Evolutionary conservation across 2,329 filamentous ascomycete species (phyloP), one percentile per base, ranked within the genome.

Genomic region (Verticillium tricorpus): DNA sequence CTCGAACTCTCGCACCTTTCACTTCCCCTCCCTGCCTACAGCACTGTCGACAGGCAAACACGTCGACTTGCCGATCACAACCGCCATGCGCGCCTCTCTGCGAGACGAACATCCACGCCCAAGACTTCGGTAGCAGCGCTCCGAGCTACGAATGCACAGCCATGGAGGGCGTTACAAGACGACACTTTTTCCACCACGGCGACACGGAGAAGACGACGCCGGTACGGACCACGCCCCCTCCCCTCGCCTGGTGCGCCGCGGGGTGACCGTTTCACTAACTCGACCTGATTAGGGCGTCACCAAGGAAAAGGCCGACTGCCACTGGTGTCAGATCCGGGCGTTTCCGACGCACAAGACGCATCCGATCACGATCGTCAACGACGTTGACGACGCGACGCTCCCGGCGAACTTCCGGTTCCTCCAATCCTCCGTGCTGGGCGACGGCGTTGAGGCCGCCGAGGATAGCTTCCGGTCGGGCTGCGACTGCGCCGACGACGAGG

Each of bases 381-480:
- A 80, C 0, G 74, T 84, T 2, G 87, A 90, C 66, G 74, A 80
- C 62, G 79, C 68, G 66, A 80, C 67, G n/a, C 77, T 87, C 15
- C 87, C 89, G 0, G 74, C 84, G 0, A 76, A 83, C 45, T 96
- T 95, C 67, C 79, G 79, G 0, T 94, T 93, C 71, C 88, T 93
- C 60, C 78, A 87, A 7, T 74, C 81, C 1, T 87, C 86, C 11
- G 77, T 89, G 4, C 78, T 90, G 1, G 76, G 83, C 2, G 67
- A 81, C 1, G 89, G 85, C 22, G 88, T 94, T 0, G 72, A 82
- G 54, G 79, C 82, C 14, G 84, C 84, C 4, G 84, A 84, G 63
- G 77, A 79, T 57, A 88, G 82, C 32, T 90, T 91, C 60, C 83
- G 87, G 65, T 82, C 81, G 60, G 91, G 91, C 2, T 96, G 92